Conservation (phyloP, 192 early-diverging fungal genomes). For the Coemansia sp. region DNA sequence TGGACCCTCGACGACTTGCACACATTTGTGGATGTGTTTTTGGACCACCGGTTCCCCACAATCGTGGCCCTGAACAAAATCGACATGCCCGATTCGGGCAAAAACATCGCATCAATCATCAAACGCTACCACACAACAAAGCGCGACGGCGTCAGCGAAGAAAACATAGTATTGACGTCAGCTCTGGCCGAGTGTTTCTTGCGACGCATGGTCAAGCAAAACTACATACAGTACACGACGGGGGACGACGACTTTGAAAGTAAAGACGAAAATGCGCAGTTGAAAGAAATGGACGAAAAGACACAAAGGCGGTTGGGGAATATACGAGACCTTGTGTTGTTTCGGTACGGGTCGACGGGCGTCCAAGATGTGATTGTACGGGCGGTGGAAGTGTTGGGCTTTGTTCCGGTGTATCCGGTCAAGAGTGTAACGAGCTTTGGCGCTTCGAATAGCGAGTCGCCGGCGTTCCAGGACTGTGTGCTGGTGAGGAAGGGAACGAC, state of each 20-base stretch:
- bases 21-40: slow-evolving; percentile 64
- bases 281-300: slow-evolving; percentile 62
- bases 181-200: slow-evolving; percentile 66
- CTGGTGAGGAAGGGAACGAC: slow-evolving; percentile 70
- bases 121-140: slow-evolving; percentile 57
- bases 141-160: slow-evolving; percentile 32
- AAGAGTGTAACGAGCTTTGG: slow-evolving; percentile 70
- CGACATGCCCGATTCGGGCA: slow-evolving; percentile 78
- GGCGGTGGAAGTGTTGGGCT: slow-evolving; percentile 63
- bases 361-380: slow-evolving; percentile 67
- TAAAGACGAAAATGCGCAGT: slow-evolving; percentile 28
- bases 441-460: slow-evolving; percentile 7
- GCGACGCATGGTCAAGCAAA: slow-evolving; percentile 61
- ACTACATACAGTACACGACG: slow-evolving; percentile 56
- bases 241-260: slow-evolving; percentile 60
- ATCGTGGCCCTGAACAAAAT: slow-evolving; percentile 85
- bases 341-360: slow-evolving; percentile 81
- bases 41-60: slow-evolving; percentile 79
- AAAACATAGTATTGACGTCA: slow-evolving; percentile 62
- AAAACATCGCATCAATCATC: slow-evolving; percentile 76
- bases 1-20: slow-evolving; percentile 65
- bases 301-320: slow-evolving; percentile 56
- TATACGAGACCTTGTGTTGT: slow-evolving; percentile 75
- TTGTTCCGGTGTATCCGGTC: slow-evolving; percentile 75
- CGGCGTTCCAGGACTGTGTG: slow-evolving; percentile 73